Evolutionary conservation across 140 eudicot genomes (phyloP).

Genomic region (Anethum foeniculum): DNA sequence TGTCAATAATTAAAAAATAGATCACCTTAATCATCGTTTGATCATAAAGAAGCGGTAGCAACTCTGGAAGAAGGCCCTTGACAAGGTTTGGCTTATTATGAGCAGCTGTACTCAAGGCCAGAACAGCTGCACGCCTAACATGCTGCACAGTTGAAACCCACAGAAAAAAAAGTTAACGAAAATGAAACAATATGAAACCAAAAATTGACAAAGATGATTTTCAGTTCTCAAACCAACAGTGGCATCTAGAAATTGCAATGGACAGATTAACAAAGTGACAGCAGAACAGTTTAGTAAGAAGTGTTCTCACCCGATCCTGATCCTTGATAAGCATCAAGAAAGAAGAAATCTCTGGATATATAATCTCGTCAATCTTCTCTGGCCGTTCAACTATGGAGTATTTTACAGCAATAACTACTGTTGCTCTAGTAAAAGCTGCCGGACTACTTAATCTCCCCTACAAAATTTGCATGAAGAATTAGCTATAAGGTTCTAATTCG

Average conservation of each 20-base stretch:
- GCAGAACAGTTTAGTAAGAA: background rate
- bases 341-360: slow-evolving; percentile 84
- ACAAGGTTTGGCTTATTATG: slow-evolving; percentile 94
- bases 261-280: background rate
- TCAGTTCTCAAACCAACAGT: background rate
- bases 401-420: slow-evolving; percentile 89
- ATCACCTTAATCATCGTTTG: slow-evolving; percentile 90
- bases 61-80: slow-evolving; percentile 81
- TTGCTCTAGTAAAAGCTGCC: slow-evolving; percentile 94
- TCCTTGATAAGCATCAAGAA: slow-evolving; percentile 96
- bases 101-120: slow-evolving; percentile 97
- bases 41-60: slow-evolving; percentile 90
- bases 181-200: slow-evolving; percentile 15
- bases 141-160: slow-evolving; percentile 46
- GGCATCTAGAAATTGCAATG: background rate
- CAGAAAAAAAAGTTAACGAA: background rate
- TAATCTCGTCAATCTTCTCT: slow-evolving; percentile 76
- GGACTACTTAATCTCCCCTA: slow-evolving; percentile 73
- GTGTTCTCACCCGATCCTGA: slow-evolving; percentile 65
- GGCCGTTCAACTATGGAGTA: slow-evolving; percentile 95
- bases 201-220: slow-evolving; percentile 27
- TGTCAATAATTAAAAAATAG: slow-evolving; percentile 8
- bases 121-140: slow-evolving; percentile 98
- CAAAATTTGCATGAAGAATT: slow-evolving; percentile 20
- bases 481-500: background rate